Conservation (phyloP, 805 yeast species). For the Wickerhamiella domercqiae region DNA sequence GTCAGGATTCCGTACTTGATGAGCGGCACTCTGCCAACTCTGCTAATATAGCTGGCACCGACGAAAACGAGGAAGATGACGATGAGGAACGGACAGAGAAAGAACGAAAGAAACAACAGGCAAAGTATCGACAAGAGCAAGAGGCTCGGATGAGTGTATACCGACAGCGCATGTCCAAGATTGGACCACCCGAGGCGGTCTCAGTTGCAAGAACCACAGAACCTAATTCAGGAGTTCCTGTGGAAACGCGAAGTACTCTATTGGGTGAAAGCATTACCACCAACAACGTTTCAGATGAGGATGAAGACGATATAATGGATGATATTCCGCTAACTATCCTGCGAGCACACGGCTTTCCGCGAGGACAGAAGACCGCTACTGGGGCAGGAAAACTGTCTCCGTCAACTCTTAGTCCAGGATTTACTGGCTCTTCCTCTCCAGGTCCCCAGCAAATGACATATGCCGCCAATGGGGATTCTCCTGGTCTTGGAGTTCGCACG, state of each 20-base stretch:
- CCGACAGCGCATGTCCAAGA: slow-evolving; percentile 28
- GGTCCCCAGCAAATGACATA: neutral
- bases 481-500: neutral
- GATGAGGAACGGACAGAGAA: slow-evolving; percentile 19
- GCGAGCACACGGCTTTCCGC: slow-evolving; percentile 28
- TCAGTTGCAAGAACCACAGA: slow-evolving; percentile 1
- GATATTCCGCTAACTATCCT: slow-evolving; percentile 28
- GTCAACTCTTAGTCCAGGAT: too few species aligned
- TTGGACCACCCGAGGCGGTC: slow-evolving; percentile 10
- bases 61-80: slow-evolving; percentile 28
- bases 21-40: neutral
- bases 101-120: slow-evolving; percentile 12
- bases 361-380: neutral
- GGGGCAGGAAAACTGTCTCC: too few species aligned
- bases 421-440: neutral
- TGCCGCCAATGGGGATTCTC: neutral
- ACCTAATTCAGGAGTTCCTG: neutral
- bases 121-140: slow-evolving; percentile 22
- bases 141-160: slow-evolving; percentile 28
- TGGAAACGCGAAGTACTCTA: neutral
- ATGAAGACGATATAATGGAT: slow-evolving; percentile 26
- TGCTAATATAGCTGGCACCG: slow-evolving; percentile 14
- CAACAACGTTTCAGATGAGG: slow-evolving; percentile 13
- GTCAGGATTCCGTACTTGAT: slow-evolving; percentile 8
- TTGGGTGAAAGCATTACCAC: neutral